Evolutionary conservation across 495 filamentous ascomycete genomes (phyloP), one percentile per base, ranked within the genome.

Genomic region (Aspergillus sclerotiicarbonarius): DNA sequence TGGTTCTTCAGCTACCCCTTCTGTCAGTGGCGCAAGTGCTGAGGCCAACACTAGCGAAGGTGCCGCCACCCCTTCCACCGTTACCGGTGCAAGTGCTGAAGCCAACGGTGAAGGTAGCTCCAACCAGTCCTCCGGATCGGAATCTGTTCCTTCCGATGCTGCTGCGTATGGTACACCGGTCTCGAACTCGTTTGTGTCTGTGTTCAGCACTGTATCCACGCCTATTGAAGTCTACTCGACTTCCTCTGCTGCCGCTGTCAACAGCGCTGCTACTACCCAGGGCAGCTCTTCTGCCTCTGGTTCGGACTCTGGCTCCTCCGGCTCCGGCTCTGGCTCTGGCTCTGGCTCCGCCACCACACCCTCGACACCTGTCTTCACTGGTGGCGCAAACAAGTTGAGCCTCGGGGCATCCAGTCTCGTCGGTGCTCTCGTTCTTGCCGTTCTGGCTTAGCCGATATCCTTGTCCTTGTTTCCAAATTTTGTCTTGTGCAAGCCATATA

Each of bases 281-380:
- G 31, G 47, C 13, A 32, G 7, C 25, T 31, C 29, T 10, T 31
- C 47, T 13, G 6, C 47, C 47, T 31, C 47, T 25, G 31, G 12
- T 10, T 50, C 47, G 15, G 47, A 25, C 47, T 50, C 47, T 2
- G 29, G 47, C 47, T 50, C 47, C 5, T 47, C 46, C 2, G 21
- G 46, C 25, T 50, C 25, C 53, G 1, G 30, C 61, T 29, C 57
- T 44, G 21, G 48, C n/a, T 55, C n/a, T 32, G 25, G 44, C 15
- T 25, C 60, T 6, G 13, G 44, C 1, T 54, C 65, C 3, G 48
- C 71, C 3, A 61, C 63, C 15, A 57, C 54, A 16, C 65, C 64
- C 16, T 32, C 45, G 13, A 58, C 50, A 41, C 60, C 71, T 8
- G 51, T 70, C 15, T 73, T 72, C 53, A 75, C 72, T 8, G 67